Evolutionary conservation across 345 rosid species (phyloP).

Genomic region (Clarkia xantiana): DNA sequence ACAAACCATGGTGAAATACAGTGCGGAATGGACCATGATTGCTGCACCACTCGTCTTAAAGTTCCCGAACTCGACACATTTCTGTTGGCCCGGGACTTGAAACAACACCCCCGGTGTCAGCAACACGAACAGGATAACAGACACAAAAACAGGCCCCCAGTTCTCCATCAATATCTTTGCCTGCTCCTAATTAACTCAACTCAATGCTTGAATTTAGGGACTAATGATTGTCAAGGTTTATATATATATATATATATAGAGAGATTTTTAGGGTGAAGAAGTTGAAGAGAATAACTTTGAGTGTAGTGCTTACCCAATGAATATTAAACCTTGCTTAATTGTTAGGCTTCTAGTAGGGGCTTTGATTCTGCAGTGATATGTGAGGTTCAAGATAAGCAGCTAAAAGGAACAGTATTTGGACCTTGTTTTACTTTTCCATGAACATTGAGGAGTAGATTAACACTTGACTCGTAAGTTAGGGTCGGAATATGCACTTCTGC

Average conservation of each 20-base stretch:
- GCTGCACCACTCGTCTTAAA: conserved; percentile 43
- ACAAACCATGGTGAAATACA: conserved; percentile 38
- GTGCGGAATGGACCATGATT: conserved; percentile 34
- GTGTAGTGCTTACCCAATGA: conserved; percentile 2
- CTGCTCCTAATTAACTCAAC: neutral
- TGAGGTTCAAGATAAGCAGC: conserved; percentile 5
- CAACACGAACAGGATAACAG: conserved; percentile 36
- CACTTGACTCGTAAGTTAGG: no score
- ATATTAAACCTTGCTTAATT: neutral
- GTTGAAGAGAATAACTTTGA: conserved; percentile 10
- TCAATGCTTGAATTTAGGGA: neutral
- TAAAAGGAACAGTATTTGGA: no score
- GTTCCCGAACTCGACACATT: conserved; percentile 36
- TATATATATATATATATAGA: neutral
- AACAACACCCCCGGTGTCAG: conserved; percentile 43
- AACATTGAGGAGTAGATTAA: no score
- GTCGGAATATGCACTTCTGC: no score
- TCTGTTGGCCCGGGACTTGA: conserved; percentile 35
- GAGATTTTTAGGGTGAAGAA: neutral
- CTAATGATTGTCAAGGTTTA: neutral
- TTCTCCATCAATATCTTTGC: conserved; percentile 21
- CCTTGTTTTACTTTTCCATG: no score
- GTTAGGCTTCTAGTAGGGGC: neutral
- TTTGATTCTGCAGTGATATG: neutral
- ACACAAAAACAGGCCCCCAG: conserved; percentile 49